Evolutionary conservation across 208 protist species (phyloP).

Genomic region (Leishmania arabica): DNA sequence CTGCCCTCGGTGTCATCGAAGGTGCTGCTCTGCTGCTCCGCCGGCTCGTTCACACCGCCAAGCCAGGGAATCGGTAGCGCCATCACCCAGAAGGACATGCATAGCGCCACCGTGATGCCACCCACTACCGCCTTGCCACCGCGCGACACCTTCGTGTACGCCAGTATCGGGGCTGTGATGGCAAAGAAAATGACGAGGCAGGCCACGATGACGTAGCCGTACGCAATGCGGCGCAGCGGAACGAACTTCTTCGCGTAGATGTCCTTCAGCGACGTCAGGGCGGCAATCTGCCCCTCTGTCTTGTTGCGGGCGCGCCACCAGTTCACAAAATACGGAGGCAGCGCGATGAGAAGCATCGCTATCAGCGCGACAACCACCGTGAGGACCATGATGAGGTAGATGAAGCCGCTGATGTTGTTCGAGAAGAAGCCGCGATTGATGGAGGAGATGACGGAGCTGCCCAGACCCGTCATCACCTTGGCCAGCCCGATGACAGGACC

Average conservation of each 20-base stretch:
- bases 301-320: slow-evolving; percentile 56
- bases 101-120: slow-evolving; percentile 45
- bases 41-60: slow-evolving; percentile 54
- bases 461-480: slow-evolving; percentile 76
- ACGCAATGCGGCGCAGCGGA: slow-evolving; percentile 49
- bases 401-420: slow-evolving; percentile 55
- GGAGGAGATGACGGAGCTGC: slow-evolving; percentile 66
- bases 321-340: slow-evolving; percentile 73
- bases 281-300: slow-evolving; percentile 40
- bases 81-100: slow-evolving; percentile 48
- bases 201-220: slow-evolving; percentile 54
- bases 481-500: slow-evolving; percentile 60
- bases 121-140: slow-evolving; percentile 34
- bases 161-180: slow-evolving; percentile 48
- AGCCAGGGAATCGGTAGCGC: slow-evolving; percentile 53
- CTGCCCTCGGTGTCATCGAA: slow-evolving; percentile 8
- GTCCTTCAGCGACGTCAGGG: slow-evolving; percentile 35
- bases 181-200: slow-evolving; percentile 61
- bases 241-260: slow-evolving; percentile 58
- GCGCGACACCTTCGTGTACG: slow-evolving; percentile 42
- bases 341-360: slow-evolving; percentile 34
- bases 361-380: slow-evolving; percentile 33
- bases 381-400: slow-evolving; percentile 74
- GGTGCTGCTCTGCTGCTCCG: slow-evolving; percentile 6
- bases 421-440: slow-evolving; percentile 59